A percentile compares a stretch with the other conserved stretches of the same genome.
These are phyloP conservation scores for Eucalyptus melliodora DNA, from an alignment of 345 rosid genomes.

Conservation along the genomic window DNA sequence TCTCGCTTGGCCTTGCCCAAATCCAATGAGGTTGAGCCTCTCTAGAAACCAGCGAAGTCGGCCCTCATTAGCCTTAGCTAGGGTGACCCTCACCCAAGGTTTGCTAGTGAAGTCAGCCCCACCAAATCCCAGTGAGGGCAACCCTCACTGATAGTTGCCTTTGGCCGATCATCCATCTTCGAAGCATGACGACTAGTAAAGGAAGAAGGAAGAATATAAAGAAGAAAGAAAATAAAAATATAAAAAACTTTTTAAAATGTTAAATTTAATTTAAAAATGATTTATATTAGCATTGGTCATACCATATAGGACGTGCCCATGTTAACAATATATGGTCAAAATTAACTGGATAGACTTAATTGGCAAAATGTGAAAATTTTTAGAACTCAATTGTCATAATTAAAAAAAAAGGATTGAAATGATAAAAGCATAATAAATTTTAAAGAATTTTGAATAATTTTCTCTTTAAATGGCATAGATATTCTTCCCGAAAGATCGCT, in stretches of 20 bases:
- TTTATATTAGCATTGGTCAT: accelerated
- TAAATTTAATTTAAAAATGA: too few relatives aligned
- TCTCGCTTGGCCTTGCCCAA: background rate
- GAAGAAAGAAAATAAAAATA: too few relatives aligned
- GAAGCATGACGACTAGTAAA: accelerated
- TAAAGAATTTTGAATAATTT: accelerated
- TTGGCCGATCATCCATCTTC: accelerated
- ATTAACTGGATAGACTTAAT: accelerated
- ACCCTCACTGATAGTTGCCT: too few relatives aligned
- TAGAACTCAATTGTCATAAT: too few relatives aligned
- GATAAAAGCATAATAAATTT: too few relatives aligned
- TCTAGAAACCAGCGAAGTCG: accelerated
- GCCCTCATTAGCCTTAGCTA: background rate
- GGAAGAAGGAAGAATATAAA: background rate
- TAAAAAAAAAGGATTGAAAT: accelerated
- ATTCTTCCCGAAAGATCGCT: background rate
- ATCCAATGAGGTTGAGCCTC: background rate
- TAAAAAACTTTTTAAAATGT: accelerated
- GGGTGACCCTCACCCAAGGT: accelerated
- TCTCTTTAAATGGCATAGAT: background rate
- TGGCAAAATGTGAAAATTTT: accelerated
- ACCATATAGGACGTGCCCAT: accelerated
- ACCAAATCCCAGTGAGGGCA: background rate
- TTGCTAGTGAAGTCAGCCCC: accelerated
- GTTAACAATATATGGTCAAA: too few relatives aligned